A percentile compares a stretch with the other conserved stretches of the same genome.
phyloP scores from a whole-genome alignment of 192 early-diverging fungal genomes.

The Kickxella alabastrina region DNA sequence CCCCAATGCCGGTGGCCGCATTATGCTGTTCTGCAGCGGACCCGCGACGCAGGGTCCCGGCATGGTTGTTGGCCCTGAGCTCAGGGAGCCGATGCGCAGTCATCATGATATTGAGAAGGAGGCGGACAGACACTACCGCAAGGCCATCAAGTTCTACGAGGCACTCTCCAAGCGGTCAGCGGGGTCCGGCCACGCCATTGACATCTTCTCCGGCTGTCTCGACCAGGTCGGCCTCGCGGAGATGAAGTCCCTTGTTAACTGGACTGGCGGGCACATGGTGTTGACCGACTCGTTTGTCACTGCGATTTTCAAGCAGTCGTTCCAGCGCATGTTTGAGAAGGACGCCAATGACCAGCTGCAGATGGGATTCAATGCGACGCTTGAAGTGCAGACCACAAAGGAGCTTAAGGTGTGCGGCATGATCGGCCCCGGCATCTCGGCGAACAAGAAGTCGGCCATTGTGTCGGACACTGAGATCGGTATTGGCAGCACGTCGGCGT shows the following conservation, averaged over 20 bases:
- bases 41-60: constrained; percentile 94
- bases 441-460: constrained; percentile 81
- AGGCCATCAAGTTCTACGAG: constrained; percentile 95
- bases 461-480: constrained; percentile 99
- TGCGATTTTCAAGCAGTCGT: constrained; percentile 96
- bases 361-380: constrained; percentile 96
- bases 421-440: constrained; percentile 93
- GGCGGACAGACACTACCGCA: constrained; percentile 85
- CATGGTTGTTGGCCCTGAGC: constrained; percentile 86
- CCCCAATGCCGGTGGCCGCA: constrained; percentile 85
- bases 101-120: constrained; percentile 99
- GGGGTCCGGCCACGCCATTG: constrained; percentile 84
- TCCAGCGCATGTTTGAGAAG: constrained; percentile 91
- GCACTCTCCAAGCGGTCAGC: constrained; percentile 79
- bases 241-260: constrained; percentile 88
- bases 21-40: constrained; percentile 93
- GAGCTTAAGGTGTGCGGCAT: constrained; percentile 95
- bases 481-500: constrained; percentile 90
- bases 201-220: constrained; percentile 97
- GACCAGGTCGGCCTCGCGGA: constrained; percentile 97
- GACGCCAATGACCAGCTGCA: constrained; percentile 81
- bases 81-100: constrained; percentile 92
- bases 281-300: constrained; percentile 95
- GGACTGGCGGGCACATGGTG: constrained; percentile 90
- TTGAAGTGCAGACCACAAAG: constrained; percentile 95